Conservation (phyloP, 2,329 filamentous ascomycete species). For the Cytospora schulzeri region DNA sequence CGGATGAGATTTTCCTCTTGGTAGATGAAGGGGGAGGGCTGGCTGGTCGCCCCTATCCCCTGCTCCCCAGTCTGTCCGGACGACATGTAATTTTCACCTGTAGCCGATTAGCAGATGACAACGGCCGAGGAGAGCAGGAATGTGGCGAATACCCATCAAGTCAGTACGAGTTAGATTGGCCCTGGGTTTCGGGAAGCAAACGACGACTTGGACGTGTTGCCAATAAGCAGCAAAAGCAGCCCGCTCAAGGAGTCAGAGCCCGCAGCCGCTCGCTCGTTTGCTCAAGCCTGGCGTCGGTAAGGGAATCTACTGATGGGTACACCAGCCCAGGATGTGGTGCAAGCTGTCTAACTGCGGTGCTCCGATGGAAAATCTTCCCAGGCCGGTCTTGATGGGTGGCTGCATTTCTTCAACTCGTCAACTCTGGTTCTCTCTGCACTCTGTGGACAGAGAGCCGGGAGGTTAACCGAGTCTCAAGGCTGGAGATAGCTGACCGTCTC, state of each 20-base stretch:
- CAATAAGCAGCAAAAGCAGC: background rate
- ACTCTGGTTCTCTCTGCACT: background rate
- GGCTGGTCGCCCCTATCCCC: background rate
- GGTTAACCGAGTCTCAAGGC: no score
- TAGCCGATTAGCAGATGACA: background rate
- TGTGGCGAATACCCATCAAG: constrained; percentile 3
- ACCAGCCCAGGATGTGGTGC: background rate
- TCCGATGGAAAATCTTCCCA: background rate
- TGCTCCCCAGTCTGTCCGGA: background rate
- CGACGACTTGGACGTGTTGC: background rate
- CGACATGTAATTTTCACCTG: background rate
- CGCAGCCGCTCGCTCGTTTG: background rate
- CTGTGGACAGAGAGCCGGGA: background rate
- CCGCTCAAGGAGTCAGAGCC: background rate
- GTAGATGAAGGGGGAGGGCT: background rate
- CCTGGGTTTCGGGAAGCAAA: constrained; percentile 1
- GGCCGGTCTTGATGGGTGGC: background rate
- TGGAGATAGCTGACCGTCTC: no score
- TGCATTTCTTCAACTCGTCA: background rate
- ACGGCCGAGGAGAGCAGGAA: constrained; percentile 5
- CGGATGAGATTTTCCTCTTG: background rate
- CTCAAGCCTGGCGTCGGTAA: background rate
- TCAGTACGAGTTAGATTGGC: background rate
- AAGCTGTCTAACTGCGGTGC: background rate
- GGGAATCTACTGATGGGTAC: background rate